These are phyloP conservation scores for Pichia sp. DNA, from an alignment of 1,139 yeast species.

Conservation along the genomic window DNA sequence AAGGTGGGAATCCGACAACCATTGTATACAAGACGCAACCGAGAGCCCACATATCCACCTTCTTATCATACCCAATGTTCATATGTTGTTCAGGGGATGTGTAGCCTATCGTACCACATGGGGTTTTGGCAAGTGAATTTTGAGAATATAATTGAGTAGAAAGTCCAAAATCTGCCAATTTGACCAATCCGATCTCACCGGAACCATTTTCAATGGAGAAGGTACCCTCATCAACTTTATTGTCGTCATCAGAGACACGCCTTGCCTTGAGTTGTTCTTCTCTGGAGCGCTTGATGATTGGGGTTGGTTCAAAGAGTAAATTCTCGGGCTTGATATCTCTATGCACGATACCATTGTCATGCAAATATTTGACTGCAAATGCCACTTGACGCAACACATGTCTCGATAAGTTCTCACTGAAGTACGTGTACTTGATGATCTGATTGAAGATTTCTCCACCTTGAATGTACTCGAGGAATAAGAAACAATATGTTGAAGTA, in stretches of 20 bases:
- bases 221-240: conserved; percentile 82
- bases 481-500: conserved; percentile 36
- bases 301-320: conserved; percentile 72
- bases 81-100: conserved; percentile 58
- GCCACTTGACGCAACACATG: conserved; percentile 88
- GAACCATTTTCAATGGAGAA: conserved; percentile 75
- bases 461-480: conserved; percentile 44
- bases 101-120: conserved; percentile 59
- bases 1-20: conserved; percentile 58
- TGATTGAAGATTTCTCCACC: conserved; percentile 57
- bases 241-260: conserved; percentile 66
- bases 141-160: conserved; percentile 41
- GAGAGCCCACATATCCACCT: conserved; percentile 60
- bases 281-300: conserved; percentile 40
- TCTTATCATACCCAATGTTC: conserved; percentile 51
- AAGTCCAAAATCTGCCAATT: conserved; percentile 70
- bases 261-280: conserved; percentile 32
- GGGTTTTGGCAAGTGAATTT: conserved; percentile 45
- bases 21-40: conserved; percentile 57
- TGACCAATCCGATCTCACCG: conserved; percentile 80
- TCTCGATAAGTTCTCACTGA: conserved; percentile 75
- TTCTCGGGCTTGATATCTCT: conserved; percentile 96
- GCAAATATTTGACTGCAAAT: conserved; percentile 73
- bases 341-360: conserved; percentile 84
- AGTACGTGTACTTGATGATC: conserved; percentile 79